Base-by-base conservation (phyloP, 2,329 filamentous ascomycete species). In the Clarireedia hainanense region DNA sequence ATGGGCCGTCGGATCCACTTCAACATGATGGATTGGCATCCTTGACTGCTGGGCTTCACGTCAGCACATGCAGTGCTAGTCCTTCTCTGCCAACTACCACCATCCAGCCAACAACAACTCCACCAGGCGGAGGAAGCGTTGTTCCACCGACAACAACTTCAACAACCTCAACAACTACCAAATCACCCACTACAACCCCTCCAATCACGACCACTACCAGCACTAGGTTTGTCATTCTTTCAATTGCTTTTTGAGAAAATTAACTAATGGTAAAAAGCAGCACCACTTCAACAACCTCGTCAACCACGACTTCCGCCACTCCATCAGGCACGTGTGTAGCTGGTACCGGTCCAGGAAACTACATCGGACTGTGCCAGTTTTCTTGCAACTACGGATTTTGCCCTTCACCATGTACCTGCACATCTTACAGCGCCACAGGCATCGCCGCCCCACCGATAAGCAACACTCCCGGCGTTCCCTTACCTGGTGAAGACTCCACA, bases 301-400 rank as follows among this genome's bases (percentile, higher is more conserved):
- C 51, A 7, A 40, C 53, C 14, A 43, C 43, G 9, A 51, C 55
- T 39, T 53, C 54, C 10, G 39, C 50, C 24, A 24, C 34, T 15
- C 34, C 52, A 5, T 39, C 52, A 23, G 15, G 50, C 5, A 46
- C 20, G 0, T 65, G 62, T 23, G 55, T 61, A 24, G 50, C 57
- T 20, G 63, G 63, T 20, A 53, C 56, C 23, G 65, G 68, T 20
- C 65, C 67, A 12, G 58, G 68, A n/a, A 71, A 73, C 58, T 71
- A 70, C 39, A 50, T 54, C 4, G 71, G 70, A 2, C 66, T 73
- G 6, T 73, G 72, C 59, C 43, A 60, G 27, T 73, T 69, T 37
- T 52, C 59, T 2, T 61, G 64, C 4, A 59, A 56, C 17, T 65
- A 57, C 36, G 63, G 63, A 4, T 63, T 60, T 48, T 65, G 63